Evolutionary conservation across 192 early-diverging fungal genomes (phyloP).

Genomic region (Coemansia furcata): DNA sequence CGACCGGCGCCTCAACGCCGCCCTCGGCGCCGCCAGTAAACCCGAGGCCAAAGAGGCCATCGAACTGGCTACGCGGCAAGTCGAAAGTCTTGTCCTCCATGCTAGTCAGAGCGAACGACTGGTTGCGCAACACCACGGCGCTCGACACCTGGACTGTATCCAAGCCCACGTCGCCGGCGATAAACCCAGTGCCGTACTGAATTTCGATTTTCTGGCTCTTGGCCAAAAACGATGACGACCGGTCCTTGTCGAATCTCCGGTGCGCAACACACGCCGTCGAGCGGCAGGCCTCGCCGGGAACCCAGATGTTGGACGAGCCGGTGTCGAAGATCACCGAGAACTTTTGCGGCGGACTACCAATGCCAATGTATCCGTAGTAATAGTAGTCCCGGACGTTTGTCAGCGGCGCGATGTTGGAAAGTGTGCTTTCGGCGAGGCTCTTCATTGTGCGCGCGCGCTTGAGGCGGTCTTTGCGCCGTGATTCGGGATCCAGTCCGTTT

Average conservation of each 20-base stretch:
- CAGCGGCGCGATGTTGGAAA: conserved; percentile 15
- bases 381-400: conserved; percentile 48
- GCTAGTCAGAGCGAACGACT: conserved; percentile 49
- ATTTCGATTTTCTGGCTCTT: conserved; percentile 73
- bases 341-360: conserved; percentile 68
- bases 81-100: conserved; percentile 46
- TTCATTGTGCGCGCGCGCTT: conserved; percentile 42
- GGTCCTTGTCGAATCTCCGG: conserved; percentile 67
- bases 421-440: conserved; percentile 25
- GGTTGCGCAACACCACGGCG: conserved; percentile 34
- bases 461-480: conserved; percentile 33
- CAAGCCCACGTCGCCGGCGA: conserved; percentile 88
- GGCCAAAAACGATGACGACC: conserved; percentile 65
- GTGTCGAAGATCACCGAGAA: conserved; percentile 73
- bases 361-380: conserved; percentile 72
- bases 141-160: conserved; percentile 56
- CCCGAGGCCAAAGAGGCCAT: conserved; percentile 55
- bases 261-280: conserved; percentile 81
- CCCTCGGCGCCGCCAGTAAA: conserved; percentile 47
- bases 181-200: conserved; percentile 88
- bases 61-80: conserved; percentile 48
- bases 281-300: conserved; percentile 64
- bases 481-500: conserved; percentile 49
- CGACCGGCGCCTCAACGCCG: conserved; percentile 39
- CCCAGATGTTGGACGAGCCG: conserved; percentile 71